These are phyloP conservation scores for Erucastrum elatum DNA, from an alignment of 345 rosid species.

Conservation along the genomic window DNA sequence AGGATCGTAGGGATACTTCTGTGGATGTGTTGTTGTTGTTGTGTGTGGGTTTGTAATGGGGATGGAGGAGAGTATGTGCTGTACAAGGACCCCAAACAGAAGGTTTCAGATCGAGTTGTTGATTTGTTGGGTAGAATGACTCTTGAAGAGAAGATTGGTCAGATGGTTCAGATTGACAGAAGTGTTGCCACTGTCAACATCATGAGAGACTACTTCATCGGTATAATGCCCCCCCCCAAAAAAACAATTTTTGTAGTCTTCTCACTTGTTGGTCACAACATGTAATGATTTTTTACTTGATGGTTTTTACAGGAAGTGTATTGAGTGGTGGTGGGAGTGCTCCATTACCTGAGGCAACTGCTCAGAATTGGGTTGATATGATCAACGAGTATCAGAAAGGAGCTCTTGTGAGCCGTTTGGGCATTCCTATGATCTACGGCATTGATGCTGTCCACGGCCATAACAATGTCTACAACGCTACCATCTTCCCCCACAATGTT, in stretches of 20 bases:
- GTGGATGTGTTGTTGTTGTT: slow-evolving; percentile 25
- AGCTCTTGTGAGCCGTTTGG: slow-evolving; percentile 70
- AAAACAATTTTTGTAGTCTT: no score
- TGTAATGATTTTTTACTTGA: no score
- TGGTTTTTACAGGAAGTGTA: slow-evolving; percentile 56
- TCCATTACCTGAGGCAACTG: slow-evolving; percentile 69
- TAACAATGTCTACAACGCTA: slow-evolving; percentile 84
- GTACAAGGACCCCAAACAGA: slow-evolving; percentile 56
- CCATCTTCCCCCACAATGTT: slow-evolving; percentile 84
- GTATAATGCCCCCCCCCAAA: slow-evolving; percentile 17
- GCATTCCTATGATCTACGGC: slow-evolving; percentile 92
- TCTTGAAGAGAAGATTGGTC: slow-evolving; percentile 60
- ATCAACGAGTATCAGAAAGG: slow-evolving; percentile 68
- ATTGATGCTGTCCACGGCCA: slow-evolving; percentile 97
- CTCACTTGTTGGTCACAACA: no score
- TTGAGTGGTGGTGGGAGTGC: slow-evolving; percentile 91
- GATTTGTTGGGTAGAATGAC: slow-evolving; percentile 55
- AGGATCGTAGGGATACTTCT: slow-evolving; percentile 32
- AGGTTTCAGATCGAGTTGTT: slow-evolving; percentile 42
- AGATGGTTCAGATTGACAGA: slow-evolving; percentile 61
- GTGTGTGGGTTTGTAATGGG: slow-evolving; percentile 36
- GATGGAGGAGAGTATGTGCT: slow-evolving; percentile 44
- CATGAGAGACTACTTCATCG: slow-evolving; percentile 51
- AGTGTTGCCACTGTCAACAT: slow-evolving; percentile 46
- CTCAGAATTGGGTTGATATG: slow-evolving; percentile 78